Evolutionary conservation across 2,329 filamentous ascomycete species (phyloP), one percentile per base, ranked within the genome.

Genomic region (Xylariaceae sp.): DNA sequence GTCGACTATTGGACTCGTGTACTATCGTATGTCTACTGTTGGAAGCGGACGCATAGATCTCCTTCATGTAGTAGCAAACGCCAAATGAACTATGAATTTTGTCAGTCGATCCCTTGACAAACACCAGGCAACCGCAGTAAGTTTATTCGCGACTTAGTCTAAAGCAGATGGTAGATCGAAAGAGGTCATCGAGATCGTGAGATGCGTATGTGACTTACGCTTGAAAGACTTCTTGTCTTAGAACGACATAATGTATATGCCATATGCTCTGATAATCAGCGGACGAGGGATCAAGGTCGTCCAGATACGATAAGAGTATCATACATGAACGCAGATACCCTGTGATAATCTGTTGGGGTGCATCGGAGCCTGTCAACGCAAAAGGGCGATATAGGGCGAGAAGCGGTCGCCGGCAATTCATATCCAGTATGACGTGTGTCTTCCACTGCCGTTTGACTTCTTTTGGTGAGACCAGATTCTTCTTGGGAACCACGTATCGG

Each of bases 211-310:
- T 15, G 33, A 36, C 33, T 36, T 15, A 36, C 33, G 78, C 76
- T 60, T 81, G 77, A 17, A 80, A 66, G 19, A 81, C 75, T 53
- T 81, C 78, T 51, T 74, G 71, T 56, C 76, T 78, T 33, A 81
- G 61, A 11, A 79, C 67, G 43, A 78, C 70, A 50, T 78, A 71
- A 47, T 79, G 77, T 70, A 80, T 76, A 49, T 77, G 74, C 55
- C 70, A 70, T 19, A 78, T 68, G 39, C 75, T 72, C 38, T 70
- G 64, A 45, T 75, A 80, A 42, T 74, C 71, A 2, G 73, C 67
- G 5, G 71, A 66, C 19, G 66, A 60, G 0, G 75, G 73, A 50
- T 81, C 76, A 6, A 81, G 62, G 52, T 81, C 77, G 52, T 81
- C 77, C 40, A 80, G 65, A 49, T 79, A 80, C 12, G 73, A 75